These are phyloP conservation scores for Myxozyma melibiosi DNA, from an alignment of 805 yeast genomes.

Conservation along the genomic window DNA sequence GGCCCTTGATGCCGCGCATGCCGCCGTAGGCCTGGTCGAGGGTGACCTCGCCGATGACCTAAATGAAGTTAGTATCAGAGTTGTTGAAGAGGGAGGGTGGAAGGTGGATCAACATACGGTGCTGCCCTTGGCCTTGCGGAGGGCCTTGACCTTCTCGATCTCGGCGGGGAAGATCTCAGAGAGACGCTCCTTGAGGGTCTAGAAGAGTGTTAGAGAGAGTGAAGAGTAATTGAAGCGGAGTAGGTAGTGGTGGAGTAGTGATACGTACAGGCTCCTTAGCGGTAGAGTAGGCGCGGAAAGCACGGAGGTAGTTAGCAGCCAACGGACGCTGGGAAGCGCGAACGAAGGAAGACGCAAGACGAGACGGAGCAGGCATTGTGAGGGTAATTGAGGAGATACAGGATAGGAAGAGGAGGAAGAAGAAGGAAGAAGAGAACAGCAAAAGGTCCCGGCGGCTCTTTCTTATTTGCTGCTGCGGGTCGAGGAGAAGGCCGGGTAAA, in stretches of 20 bases:
- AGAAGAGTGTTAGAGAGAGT: neutral
- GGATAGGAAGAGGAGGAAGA: neutral
- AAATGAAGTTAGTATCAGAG: neutral
- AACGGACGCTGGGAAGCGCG: constrained; percentile 33
- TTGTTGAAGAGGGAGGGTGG: neutral
- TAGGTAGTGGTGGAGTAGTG: neutral
- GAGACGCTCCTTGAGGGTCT: constrained; percentile 86
- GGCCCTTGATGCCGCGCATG: constrained; percentile 83
- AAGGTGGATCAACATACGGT: constrained; percentile 52
- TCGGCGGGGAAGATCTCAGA: constrained; percentile 89
- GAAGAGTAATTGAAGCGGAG: neutral
- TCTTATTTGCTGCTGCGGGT: constrained; percentile 7
- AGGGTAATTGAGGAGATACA: neutral
- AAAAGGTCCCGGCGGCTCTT: neutral
- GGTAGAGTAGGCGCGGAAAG: constrained; percentile 34
- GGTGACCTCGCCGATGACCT: constrained; percentile 68
- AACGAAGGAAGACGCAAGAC: constrained; percentile 29
- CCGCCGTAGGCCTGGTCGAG: constrained; percentile 88
- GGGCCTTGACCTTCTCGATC: constrained; percentile 84
- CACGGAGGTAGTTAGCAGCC: constrained; percentile 22
- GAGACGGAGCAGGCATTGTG: constrained; percentile 32
- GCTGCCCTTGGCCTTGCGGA: constrained; percentile 85
- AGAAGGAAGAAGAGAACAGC: constrained; percentile 1
- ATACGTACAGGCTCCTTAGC: constrained; percentile 36
- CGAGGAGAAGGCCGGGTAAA: constrained; percentile 4